Base-by-base conservation (phyloP, 164 flowering plant species). In the Sextonia rubra region DNA sequence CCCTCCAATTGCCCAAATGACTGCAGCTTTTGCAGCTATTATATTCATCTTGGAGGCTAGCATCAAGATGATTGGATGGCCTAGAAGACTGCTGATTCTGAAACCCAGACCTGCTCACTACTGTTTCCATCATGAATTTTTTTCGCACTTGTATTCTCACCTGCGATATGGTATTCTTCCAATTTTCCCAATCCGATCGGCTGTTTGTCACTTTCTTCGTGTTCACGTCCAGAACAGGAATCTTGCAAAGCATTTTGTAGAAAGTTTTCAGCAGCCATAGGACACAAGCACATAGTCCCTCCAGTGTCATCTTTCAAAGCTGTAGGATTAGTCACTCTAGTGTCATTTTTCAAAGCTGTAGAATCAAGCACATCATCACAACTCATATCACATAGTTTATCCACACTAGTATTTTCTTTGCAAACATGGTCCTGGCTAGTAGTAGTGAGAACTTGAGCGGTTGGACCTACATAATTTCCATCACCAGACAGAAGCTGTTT, bases 1-100 rank as follows among this genome's bases (percentile, higher is more conserved):
- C 83, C 66, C 47, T 82, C 97, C 97, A 91, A n/a, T 89, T 90
- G 60, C 83, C 88, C 76, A 69, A 74, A 26, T 65, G 79, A 73
- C 68, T 82, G 69, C 24, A 24, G 64, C 60, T 47, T 17, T 26
- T 37, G 63, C 24, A 55, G 47, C 17, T 72, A 29, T 72, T 76
- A 76, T 15, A 74, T 68, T 66, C 79, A 61, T 69, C 56, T 65
- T 58, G 70, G 58, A 49, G 20, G 60, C 20, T 71, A 56, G 49
- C 68, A 56, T 75, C 77, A 71, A 44, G 55, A 55, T n/a, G 55
- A 11, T 72, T 75, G 15, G 75, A 52, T 68, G 74, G 74, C 30
- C 62, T 62, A 64, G 73, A 73, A 23, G 64, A n/a, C 3, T 12
- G 60, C 52, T 69, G 73, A 61, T 24, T 79, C 82, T 67, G 76